Base-by-base conservation (phyloP, 1,284 basidiomycete species). In the Fistulina hepatica region DNA sequence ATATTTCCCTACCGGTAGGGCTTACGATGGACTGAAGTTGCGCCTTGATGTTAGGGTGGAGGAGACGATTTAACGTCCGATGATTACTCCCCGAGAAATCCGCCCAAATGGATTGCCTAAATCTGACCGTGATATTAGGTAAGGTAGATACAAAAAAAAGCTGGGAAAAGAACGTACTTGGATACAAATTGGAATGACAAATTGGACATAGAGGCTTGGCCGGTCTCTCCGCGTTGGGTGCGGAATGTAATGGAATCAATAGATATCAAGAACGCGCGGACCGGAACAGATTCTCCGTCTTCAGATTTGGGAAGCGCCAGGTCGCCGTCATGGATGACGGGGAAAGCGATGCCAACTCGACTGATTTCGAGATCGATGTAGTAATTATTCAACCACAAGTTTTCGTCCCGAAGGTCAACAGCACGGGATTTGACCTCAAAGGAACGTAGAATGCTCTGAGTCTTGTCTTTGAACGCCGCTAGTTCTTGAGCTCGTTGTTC, bases 161-260 rank as follows among this genome's bases (percentile, higher is more conserved):
- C 39, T 2, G 15, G 22, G 10, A 25, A 22, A 31, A 7, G 10
- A 22, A 51, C 71, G 47, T 60, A 88, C 85, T 67, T 61, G 24
- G 81, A 60, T 3, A 93, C 71, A 54, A 95, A 93, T 56, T 92
- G 86, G 54, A 93, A 78, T 9, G 79, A 81, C 44, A 92, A 71
- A 12, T 71, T 69, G 39, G 69, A 65, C 54, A 93, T 77, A 8
- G 63, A 65, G 38, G 82, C 82, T 49, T 80, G 69, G 1, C 90
- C 90, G 17, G 76, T 82, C 52, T 88, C 81, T 21, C 82, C 85
- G 19, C 73, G 72, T 44, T 81, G 72, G 5, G 81, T 76, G 19
- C 65, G 66, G 54, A 93, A 92, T 37, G 65, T 65, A 40, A 94
- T 64, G 1, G 76, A 73, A 41, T 74, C 73, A 41, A 92, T 76